These are phyloP conservation scores for Butyriboletus loyo DNA, from an alignment of 768 basidiomycete species.

Conservation along the genomic window DNA sequence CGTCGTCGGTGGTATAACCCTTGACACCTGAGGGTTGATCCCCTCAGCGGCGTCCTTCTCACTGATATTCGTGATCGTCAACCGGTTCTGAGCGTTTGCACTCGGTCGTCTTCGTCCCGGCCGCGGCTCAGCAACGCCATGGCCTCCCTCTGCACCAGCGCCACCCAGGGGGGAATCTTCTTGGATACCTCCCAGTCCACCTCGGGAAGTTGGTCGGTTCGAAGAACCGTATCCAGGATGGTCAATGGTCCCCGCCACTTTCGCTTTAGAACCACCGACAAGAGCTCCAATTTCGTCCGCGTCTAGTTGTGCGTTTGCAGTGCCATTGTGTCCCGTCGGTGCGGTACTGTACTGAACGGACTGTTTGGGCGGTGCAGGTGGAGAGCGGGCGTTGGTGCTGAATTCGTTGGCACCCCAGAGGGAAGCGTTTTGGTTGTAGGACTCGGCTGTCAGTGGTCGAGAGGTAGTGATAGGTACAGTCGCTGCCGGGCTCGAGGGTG, in stretches of 20 bases:
- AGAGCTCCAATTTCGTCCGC: constrained; percentile 24
- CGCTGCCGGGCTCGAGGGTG: constrained; percentile 28
- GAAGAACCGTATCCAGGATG: constrained; percentile 27
- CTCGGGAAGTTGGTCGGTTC: constrained; percentile 11
- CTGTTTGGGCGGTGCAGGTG: constrained; percentile 13
- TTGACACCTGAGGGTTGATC: constrained; percentile 17
- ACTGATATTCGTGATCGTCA: constrained; percentile 42
- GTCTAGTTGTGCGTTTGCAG: constrained; percentile 9
- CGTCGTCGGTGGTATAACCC: constrained; percentile 19
- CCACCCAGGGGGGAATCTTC: constrained; percentile 12
- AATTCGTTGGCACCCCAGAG: constrained; percentile 11
- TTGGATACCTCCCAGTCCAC: constrained; percentile 25
- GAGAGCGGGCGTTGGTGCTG: constrained; percentile 1
- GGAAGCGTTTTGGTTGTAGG: constrained; percentile 9
- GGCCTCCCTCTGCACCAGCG: constrained; percentile 2
- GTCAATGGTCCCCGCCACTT: constrained; percentile 20
- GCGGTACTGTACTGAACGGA: constrained; percentile 30
- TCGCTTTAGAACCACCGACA: constrained; percentile 6
- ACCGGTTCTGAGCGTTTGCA: constrained; percentile 30
- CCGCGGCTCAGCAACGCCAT: constrained; percentile 6
- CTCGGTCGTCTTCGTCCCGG: constrained; percentile 33
- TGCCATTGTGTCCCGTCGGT: constrained; percentile 23
- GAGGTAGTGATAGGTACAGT: constrained; percentile 30
- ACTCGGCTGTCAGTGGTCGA: constrained; percentile 23
- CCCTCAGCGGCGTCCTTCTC: constrained; percentile 40